These are phyloP conservation scores for Paulownia fortunei DNA, from an alignment of 257 asterid species.

Conservation along the genomic window DNA sequence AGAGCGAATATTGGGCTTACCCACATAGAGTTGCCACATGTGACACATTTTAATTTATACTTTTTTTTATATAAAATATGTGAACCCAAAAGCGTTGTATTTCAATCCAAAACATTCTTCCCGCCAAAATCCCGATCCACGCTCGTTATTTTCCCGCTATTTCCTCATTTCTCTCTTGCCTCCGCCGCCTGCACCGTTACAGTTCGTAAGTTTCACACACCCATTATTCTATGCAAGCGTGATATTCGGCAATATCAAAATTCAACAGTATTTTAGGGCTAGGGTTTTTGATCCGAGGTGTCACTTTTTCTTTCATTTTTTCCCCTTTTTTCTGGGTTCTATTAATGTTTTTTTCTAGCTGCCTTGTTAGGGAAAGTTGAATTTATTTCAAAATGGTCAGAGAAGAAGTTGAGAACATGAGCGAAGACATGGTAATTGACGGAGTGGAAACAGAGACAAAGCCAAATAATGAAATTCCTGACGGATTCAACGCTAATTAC, in stretches of 20 bases:
- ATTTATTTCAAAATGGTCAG: constrained; percentile 41
- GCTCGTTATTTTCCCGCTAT: constrained; percentile 37
- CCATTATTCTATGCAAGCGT: neutral
- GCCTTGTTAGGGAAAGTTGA: neutral
- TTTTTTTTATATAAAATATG: too few species aligned
- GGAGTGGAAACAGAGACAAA: constrained; percentile 41
- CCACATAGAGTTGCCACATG: too few species aligned
- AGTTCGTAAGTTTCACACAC: neutral
- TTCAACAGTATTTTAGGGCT: neutral
- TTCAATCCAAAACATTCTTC: neutral
- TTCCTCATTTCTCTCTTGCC: neutral
- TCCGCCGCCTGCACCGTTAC: constrained; percentile 21
- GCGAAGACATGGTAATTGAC: constrained; percentile 70
- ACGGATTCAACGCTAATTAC: constrained; percentile 68
- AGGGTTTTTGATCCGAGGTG: neutral
- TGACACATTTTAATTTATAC: too few species aligned
- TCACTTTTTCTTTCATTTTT: neutral
- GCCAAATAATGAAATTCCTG: constrained; percentile 43
- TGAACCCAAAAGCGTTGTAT: too few species aligned
- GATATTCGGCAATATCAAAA: neutral
- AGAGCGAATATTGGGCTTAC: too few species aligned
- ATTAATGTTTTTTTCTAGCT: neutral
- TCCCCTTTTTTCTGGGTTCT: neutral
- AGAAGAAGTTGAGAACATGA: constrained; percentile 51
- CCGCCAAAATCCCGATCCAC: constrained; percentile 29